phyloP scores from a whole-genome alignment of 2,329 filamentous ascomycete species.

The Aspergillus proliferans region DNA sequence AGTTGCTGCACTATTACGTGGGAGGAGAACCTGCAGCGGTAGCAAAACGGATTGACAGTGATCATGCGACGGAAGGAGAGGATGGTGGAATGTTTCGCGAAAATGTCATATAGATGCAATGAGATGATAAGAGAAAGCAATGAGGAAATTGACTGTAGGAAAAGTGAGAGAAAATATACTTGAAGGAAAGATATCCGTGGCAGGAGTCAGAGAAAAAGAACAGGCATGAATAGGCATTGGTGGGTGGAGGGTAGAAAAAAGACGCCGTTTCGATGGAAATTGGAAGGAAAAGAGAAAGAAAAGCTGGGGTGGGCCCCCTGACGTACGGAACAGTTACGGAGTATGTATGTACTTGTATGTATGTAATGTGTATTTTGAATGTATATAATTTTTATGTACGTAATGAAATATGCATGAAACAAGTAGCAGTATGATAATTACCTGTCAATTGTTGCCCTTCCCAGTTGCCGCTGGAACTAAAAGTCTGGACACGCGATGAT shows the following conservation, averaged over 20 bases:
- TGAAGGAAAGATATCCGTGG: background rate
- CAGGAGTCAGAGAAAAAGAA: background rate
- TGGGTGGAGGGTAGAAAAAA: background rate
- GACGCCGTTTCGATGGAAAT: background rate
- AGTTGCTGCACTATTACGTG: conserved; percentile 33
- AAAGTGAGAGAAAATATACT: background rate
- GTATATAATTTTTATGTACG: background rate
- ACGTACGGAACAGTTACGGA: too few relatives aligned
- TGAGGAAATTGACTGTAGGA: background rate
- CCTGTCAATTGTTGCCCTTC: too few relatives aligned
- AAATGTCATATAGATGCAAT: background rate
- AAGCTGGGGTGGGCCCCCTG: background rate
- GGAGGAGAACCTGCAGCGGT: conserved; percentile 22
- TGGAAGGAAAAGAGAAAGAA: background rate
- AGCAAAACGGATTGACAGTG: conserved; percentile 1
- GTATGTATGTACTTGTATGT: conserved; percentile 4
- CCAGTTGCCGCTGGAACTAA: too few relatives aligned
- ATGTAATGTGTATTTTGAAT: background rate
- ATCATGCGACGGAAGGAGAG: background rate
- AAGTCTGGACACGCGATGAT: conserved; percentile 7
- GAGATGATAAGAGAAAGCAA: background rate
- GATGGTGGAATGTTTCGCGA: background rate
- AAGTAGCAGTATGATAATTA: too few relatives aligned
- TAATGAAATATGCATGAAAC: background rate
- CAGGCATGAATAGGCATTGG: background rate